Evolutionary conservation across 305 asterid species (phyloP), one percentile per base, ranked within the genome.

Genomic region (Plantago rigida): DNA sequence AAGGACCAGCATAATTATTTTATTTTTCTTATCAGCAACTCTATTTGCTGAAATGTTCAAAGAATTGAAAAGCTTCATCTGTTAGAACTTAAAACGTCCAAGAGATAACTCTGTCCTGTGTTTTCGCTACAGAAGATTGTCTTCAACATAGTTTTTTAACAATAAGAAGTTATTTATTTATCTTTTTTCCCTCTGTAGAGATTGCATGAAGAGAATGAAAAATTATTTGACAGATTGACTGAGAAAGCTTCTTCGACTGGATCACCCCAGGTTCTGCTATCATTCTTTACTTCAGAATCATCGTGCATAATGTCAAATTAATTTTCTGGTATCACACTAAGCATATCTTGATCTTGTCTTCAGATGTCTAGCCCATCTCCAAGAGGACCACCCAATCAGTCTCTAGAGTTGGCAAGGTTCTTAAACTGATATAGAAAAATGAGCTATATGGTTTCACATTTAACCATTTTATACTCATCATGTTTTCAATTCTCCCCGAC

Each of bases 161-260:
- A 31, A 13, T 48, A 48, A 31, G 10, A 28, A 48, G 24, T 62
- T 59, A 9, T 41, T 41, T 41, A 11, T 41, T 41, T 41, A 0
- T 47, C 49, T 52, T 46, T 69, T 22, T 52, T 57, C 39, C 71
- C 59, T 70, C 73, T 29, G 64, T 88, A 93, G 99, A 87, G 89
- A 75, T 81, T 93, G 79, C 99, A 93, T 77, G 96, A 87, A 77
- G 99, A 93, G 82, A 93, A 93, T 65, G 99, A 93, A 80, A 89
- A 85, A 74, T 81, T 93, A 80, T 93, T 93, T 63, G 99, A 81
- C 69, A 83, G 89, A 70, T 82, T 93, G 80, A 93, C 97, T 9
- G 99, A 87, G 72, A 93, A 89, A 78, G 85, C 90, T 47, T 76
- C 94, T 34, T 57, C 68, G 70, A 85, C 87, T 69, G 99, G 80